Evolutionary conservation across 208 protist species (phyloP), one percentile per base, ranked within the genome.

Genomic region (Angomonas desouzai): DNA sequence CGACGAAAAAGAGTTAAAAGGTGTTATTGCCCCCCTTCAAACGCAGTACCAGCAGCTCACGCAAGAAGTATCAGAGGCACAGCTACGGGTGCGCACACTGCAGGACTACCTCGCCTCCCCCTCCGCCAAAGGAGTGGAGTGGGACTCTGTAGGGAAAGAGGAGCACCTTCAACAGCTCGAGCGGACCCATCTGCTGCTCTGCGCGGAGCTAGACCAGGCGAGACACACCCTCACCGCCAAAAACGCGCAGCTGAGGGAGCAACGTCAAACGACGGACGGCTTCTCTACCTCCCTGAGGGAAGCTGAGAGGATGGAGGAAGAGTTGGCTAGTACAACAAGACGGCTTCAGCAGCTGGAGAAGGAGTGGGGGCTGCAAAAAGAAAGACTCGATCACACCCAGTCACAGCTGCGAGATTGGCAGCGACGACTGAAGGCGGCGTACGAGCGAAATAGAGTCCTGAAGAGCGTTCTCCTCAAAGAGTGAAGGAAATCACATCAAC

Each of bases 401-500:
- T 6, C 6, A 13, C 6, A 13, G 9, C 13, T 40, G 36, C 36
- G 36, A 40, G 13, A 13, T 13, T 40, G 9, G 9, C 36, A 18
- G 36, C 36, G 13, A 40, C 6, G 36, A 40, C 36, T 40, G 48
- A 53, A 53, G 48, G 51, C 9, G n/a, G 3, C 30, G 28, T 57
- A 57, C 28, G 25, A 32, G 11, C 22, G n/a, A 57, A 28, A 34
- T 32, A 6, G n/a, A 34, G 70, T 16, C 30, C 36, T 48, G 18
- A 51, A 18, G 23, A 4, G 62, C 55, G 56, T 43, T 27, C 55
- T 28, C 43, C 47, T 59, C 27, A 61, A 16, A 20, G 48, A 29
- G 64, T 60, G 25, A 69, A 61, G 28, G 20, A 69, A 25, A 0
- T 67, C 48, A 16, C 55, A n/a, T 62, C 48, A 62, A 13, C 55